Evolutionary conservation across 2,329 filamentous ascomycete genomes (phyloP), one percentile per base, ranked within the genome.

Genomic region (Phaeosphaeriaceae sp.): DNA sequence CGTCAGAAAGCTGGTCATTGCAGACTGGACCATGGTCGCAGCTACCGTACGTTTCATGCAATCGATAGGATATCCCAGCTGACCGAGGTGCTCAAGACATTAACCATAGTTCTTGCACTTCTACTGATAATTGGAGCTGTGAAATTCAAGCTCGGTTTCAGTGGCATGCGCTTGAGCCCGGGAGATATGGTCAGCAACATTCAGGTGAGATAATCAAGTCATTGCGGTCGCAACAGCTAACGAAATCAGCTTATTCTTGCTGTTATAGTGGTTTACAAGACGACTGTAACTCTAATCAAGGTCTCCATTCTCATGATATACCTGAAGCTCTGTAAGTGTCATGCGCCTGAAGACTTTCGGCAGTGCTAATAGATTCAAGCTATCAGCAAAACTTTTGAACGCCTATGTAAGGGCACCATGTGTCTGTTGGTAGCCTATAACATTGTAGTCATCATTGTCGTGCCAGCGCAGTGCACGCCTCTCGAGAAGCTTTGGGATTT

Each of bases 251-350:
- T 68, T 27, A 63, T 61, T 17, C 58, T 68, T 22, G 61, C 65
- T 10, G 49, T 62, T 11, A 60, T 72, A 10, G 57, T 67, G 10
- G 55, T 64, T 1, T 72, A 72, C 53, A 72, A 72, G 48, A 45
- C 58, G 25, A 62, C 65, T 20, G 51, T 68, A 10, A 66, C 69
- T 17, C 33, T 68, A 6, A 71, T 75, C 54, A 76, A 76, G 53
- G 60, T 68, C 4, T 76, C 73, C 10, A 76, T 76, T 25, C 47
- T 76, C 4, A 60, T 63, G 45, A 72, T 76, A 13, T 76, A 76
- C 42, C 60, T 76, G 1, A 64, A 73, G 36, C 46, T 76, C 42
- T 70, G 73, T 76, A 63, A 21, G 61, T 54, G 13, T 36, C 11
- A 11, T 44, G 25, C 0, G 6, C 25, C n/a, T 15, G 13, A n/a